These are phyloP conservation scores for Leccinum sublutescens DNA, from an alignment of 768 basidiomycete species.

Conservation along the genomic window DNA sequence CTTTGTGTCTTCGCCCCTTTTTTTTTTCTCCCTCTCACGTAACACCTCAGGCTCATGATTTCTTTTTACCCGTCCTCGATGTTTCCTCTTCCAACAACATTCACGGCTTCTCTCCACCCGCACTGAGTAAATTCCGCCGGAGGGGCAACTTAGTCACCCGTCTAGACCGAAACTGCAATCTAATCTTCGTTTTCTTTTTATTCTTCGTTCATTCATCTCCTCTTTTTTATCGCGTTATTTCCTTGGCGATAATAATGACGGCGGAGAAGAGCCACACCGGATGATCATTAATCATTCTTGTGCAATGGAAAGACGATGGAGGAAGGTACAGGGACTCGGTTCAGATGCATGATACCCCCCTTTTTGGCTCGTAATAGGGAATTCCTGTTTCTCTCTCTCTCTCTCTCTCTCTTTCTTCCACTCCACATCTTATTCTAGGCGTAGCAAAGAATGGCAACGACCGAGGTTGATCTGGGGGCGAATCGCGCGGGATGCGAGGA, in stretches of 20 bases:
- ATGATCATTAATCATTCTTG: conserved; percentile 17
- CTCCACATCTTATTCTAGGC: neutral
- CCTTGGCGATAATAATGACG: conserved; percentile 9
- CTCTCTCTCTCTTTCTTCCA: neutral
- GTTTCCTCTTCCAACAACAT: conserved; percentile 14
- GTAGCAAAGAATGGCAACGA: conserved; percentile 12
- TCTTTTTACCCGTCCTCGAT: conserved; percentile 26
- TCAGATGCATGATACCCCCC: conserved; percentile 20
- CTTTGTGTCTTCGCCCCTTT: conserved; percentile 19
- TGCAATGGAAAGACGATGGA: conserved; percentile 9
- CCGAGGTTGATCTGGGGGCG: conserved; percentile 6
- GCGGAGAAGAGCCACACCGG: conserved; percentile 1
- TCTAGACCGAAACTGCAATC: conserved; percentile 26
- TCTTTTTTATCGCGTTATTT: conserved; percentile 5
- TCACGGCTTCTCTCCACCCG: conserved; percentile 16
- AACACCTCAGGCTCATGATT: conserved; percentile 24
- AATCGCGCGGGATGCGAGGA: conserved; percentile 3
- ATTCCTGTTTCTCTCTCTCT: conserved; percentile 6
- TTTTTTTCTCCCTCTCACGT: conserved; percentile 13
- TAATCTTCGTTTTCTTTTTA: conserved; percentile 18
- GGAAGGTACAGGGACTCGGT: conserved; percentile 19
- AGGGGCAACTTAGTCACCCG: conserved; percentile 22
- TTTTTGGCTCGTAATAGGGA: conserved; percentile 18
- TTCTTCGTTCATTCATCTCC: neutral
- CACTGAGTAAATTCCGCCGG: conserved; percentile 29